Percentiles rank a stretch among this genome's conserved stretches.
These are phyloP conservation scores for Hortaea werneckii DNA, from an alignment of 2,329 filamentous ascomycete genomes.

Conservation along the genomic window DNA sequence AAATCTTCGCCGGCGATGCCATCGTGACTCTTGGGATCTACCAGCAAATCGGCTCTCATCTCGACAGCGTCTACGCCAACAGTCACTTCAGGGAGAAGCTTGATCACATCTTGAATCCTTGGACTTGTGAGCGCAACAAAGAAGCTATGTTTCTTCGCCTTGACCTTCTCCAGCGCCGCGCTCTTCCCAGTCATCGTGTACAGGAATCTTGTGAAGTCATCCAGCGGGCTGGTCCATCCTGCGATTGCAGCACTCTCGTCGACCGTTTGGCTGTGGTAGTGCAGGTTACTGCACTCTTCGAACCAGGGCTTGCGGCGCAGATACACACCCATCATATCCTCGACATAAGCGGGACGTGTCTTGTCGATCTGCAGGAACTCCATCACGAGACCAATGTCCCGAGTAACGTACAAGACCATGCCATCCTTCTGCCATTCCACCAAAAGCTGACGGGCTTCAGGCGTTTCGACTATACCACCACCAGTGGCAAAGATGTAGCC, in stretches of 20 bases:
- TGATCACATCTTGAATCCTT: slow-evolving; percentile 53
- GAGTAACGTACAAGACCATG: slow-evolving; percentile 75
- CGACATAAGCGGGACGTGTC: slow-evolving; percentile 81
- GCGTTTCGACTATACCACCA: slow-evolving; percentile 81
- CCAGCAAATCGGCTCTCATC: slow-evolving; percentile 79
- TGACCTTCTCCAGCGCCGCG: slow-evolving; percentile 46
- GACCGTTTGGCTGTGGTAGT: slow-evolving; percentile 73
- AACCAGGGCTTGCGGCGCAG: slow-evolving; percentile 82
- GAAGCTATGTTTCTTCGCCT: slow-evolving; percentile 64
- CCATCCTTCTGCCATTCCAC: slow-evolving; percentile 68
- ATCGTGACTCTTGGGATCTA: slow-evolving; percentile 52
- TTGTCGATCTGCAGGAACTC: slow-evolving; percentile 82
- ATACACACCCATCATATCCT: slow-evolving; percentile 88
- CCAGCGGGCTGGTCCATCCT: slow-evolving; percentile 25
- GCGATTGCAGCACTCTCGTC: slow-evolving; percentile 29
- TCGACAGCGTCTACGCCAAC: slow-evolving; percentile 90
- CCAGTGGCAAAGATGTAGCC: slow-evolving; percentile 87
- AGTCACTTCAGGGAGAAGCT: slow-evolving; percentile 59
- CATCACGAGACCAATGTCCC: slow-evolving; percentile 79
- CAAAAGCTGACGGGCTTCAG: slow-evolving; percentile 67
- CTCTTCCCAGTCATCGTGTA: slow-evolving; percentile 54
- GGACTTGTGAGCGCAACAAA: slow-evolving; percentile 87
- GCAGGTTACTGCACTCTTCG: slow-evolving; percentile 83
- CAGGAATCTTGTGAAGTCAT: slow-evolving; percentile 65
- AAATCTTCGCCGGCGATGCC: slow-evolving; percentile 60